Evolutionary conservation across 2,329 filamentous ascomycete genomes (phyloP), one percentile per base, ranked within the genome.

Genomic region (Colletotrichum sp.): DNA sequence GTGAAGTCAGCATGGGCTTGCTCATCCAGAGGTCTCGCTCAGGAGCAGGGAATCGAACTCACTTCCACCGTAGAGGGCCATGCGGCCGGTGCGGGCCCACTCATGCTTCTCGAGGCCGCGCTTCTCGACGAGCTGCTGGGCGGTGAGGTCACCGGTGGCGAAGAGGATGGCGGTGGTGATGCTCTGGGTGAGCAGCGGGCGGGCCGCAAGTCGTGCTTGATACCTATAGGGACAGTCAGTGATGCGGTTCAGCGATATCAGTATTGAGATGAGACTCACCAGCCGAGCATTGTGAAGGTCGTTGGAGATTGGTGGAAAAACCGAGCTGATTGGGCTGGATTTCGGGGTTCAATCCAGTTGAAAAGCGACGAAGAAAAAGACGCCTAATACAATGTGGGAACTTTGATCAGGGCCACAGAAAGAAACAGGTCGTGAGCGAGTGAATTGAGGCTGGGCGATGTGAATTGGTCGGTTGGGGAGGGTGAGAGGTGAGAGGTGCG

Each of bases 81-180:
- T 97, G 80, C 95, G 93, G 13, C 89, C 93, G 34, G 95, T 96
- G 69, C 95, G 91, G 32, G 87, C 87, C 49, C 92, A 80, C 81
- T 96, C 94, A 84, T 99, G 96, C 79, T 94, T 94, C 80, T 93
- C 87, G 30, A 94, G 79, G 21, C 96, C 96, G 81, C 90, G 93
- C 84, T 92, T 93, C 87, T 99, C 96, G 76, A 99, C 95, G 44
- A 92, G 89, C 87, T 99, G 96, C 86, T 99, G 97, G 49, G 97
- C 95, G 79, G 98, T 93, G 77, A 94, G 89, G 87, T 99, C 97
- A 81, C 97, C 97, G 16, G 96, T 95, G 75, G 94, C 96, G 84
- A 99, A 99, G 78, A 99, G 93, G 76, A 99, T 91, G 65, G 95
- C 94, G 52, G 96, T 98, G 72, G 96, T 98, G 81, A 98, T 88